These are phyloP conservation scores for Tylopilus cervinicoccineus DNA, from an alignment of 768 basidiomycete genomes.

Conservation along the genomic window DNA sequence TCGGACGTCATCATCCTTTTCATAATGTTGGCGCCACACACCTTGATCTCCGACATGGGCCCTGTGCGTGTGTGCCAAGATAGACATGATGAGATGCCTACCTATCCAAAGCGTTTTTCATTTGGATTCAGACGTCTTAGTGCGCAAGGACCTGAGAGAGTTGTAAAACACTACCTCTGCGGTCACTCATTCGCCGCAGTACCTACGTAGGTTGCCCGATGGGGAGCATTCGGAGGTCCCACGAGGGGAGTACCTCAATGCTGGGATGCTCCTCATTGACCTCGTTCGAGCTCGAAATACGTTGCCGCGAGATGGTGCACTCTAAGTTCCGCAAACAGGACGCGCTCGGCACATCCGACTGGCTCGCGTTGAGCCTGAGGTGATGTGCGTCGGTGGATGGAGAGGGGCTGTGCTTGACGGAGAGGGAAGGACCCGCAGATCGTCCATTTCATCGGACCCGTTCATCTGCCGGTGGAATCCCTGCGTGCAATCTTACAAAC, in stretches of 20 bases:
- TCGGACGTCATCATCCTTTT: slow-evolving; percentile 41
- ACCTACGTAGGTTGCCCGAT: slow-evolving; percentile 45
- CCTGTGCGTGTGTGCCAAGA: slow-evolving; percentile 43
- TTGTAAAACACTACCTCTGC: slow-evolving; percentile 45
- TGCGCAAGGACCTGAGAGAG: slow-evolving; percentile 35
- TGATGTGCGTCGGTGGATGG: slow-evolving; percentile 38
- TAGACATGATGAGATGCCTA: slow-evolving; percentile 42
- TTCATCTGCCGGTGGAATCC: slow-evolving; percentile 48
- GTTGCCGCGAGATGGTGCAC: slow-evolving; percentile 25
- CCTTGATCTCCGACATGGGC: slow-evolving; percentile 28
- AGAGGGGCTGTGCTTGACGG: slow-evolving; percentile 28
- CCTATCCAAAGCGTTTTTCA: slow-evolving; percentile 51
- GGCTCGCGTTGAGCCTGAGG: slow-evolving; percentile 37
- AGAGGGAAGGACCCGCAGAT: slow-evolving; percentile 41
- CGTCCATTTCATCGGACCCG: slow-evolving; percentile 57
- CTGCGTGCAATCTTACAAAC: slow-evolving; percentile 49
- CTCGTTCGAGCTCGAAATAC: slow-evolving; percentile 33
- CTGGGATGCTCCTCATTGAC: slow-evolving; percentile 52
- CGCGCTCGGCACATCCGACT: slow-evolving; percentile 45
- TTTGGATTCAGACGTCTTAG: slow-evolving; percentile 50
- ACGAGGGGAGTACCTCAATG: slow-evolving; percentile 46
- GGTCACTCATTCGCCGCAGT: slow-evolving; percentile 43
- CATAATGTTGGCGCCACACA: slow-evolving; percentile 32
- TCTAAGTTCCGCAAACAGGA: slow-evolving; percentile 47
- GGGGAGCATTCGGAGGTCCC: slow-evolving; percentile 40